A percentile compares a stretch with the other conserved stretches of the same genome.
These are phyloP conservation scores for Mucor saturninus DNA, from an alignment of 371 early-diverging fungal genomes.

Conservation along the genomic window DNA sequence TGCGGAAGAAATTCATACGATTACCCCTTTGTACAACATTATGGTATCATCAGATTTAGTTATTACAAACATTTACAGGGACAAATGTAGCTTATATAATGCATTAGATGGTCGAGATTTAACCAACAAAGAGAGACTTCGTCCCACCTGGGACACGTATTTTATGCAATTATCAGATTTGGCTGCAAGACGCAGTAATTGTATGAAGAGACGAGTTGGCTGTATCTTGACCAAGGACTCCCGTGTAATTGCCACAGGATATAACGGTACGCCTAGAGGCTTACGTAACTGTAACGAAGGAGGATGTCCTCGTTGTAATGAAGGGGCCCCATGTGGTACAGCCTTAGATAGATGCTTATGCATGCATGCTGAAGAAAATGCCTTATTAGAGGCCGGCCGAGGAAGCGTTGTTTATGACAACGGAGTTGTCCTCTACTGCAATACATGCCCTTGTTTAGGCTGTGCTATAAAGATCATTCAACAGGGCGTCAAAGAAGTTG, in stretches of 20 bases:
- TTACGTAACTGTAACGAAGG: conserved; percentile 94
- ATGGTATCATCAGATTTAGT: conserved; percentile 62
- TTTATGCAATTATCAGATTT: conserved; percentile 96
- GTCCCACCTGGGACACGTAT: conserved; percentile 96
- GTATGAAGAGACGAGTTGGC: conserved; percentile 98
- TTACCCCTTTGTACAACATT: conserved; percentile 39
- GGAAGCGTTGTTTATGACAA: conserved; percentile 71
- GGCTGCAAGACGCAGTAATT: conserved; percentile 84
- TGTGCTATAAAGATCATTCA: conserved; percentile 98
- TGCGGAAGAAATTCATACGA: conserved; percentile 4
- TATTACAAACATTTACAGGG: conserved; percentile 62
- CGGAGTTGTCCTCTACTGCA: conserved; percentile 87
- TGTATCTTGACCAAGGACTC: conserved; percentile 92
- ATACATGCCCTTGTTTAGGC: conserved; percentile 88
- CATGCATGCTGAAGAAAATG: conserved; percentile 99
- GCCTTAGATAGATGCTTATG: conserved; percentile 92
- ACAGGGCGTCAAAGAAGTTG: conserved; percentile 90
- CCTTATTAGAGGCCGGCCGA: conserved; percentile 92
- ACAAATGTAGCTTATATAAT: conserved; percentile 38
- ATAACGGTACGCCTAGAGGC: conserved; percentile 97
- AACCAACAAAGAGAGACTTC: conserved; percentile 70
- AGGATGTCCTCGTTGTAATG: conserved; percentile 95
- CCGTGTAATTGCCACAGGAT: conserved; percentile 95
- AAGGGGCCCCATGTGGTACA: conserved; percentile 73
- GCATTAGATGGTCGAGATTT: conserved; percentile 59